Percentiles rank a stretch among this genome's conserved stretches.
Conservation (phyloP, 2,329 filamentous ascomycete species). For the Claviceps sp. region DNA sequence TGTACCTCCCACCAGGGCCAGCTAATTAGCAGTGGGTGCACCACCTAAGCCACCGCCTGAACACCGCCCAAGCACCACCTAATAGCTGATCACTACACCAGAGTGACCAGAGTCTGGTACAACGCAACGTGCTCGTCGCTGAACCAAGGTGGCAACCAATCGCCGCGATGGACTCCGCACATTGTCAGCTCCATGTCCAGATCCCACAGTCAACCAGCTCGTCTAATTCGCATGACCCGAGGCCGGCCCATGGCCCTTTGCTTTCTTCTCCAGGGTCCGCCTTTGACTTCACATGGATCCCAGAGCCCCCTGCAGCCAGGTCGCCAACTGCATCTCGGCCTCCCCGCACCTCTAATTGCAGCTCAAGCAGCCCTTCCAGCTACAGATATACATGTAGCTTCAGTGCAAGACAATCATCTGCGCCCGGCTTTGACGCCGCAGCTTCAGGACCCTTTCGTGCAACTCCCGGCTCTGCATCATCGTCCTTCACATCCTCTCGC, state of each 20-base stretch:
- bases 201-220: slow-evolving; percentile 1
- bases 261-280: slow-evolving; percentile 1
- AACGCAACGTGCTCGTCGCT: slow-evolving; percentile 1
- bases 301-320: neutral
- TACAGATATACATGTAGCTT: slow-evolving; percentile 4
- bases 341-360: neutral
- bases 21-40: too few relatives aligned
- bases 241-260: neutral
- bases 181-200: slow-evolving; percentile 2
- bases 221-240: neutral
- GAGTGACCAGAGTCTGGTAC: neutral
- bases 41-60: too few relatives aligned
- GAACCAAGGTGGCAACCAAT: slow-evolving; percentile 2
- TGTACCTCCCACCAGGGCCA: too few relatives aligned
- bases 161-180: slow-evolving; percentile 3
- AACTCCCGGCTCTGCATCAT: neutral
- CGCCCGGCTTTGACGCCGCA: neutral
- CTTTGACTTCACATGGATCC: slow-evolving; percentile 5
- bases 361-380: neutral
- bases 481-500: neutral
- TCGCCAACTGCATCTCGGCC: slow-evolving; percentile 1
- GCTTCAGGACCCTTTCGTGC: neutral
- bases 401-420: neutral
- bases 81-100: too few relatives aligned
- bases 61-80: neutral